Percentiles rank a stretch among this genome's conserved stretches.
Conservation (phyloP, 225 moss, liverwort and hornwort species). For the Bryum argenteum region DNA sequence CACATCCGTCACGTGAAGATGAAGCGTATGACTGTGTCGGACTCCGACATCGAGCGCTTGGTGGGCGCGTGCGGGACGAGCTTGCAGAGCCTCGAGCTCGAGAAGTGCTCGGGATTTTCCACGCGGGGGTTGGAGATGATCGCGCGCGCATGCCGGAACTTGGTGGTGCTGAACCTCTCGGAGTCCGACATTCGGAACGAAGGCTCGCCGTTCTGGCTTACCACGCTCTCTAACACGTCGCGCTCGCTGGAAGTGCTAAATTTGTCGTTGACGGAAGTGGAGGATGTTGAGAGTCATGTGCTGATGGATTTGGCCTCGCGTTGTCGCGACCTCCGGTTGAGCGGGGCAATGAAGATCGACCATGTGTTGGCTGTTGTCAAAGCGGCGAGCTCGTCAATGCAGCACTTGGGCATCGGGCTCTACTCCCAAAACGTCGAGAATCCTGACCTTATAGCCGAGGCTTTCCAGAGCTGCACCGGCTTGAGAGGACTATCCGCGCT, state of each 20-base stretch:
- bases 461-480: constrained; percentile 37
- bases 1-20: constrained; percentile 43
- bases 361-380: constrained; percentile 40
- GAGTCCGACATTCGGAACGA: constrained; percentile 36
- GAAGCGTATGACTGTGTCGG: constrained; percentile 56
- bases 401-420: constrained; percentile 55
- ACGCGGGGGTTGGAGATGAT: constrained; percentile 42
- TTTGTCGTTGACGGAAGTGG: constrained; percentile 47
- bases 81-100: constrained; percentile 49
- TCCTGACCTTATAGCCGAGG: constrained; percentile 56
- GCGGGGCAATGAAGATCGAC: constrained; percentile 41
- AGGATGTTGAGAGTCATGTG: constrained; percentile 42
- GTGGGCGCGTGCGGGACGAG: constrained; percentile 40
- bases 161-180: constrained; percentile 40
- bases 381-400: constrained; percentile 32
- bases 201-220: constrained; percentile 35
- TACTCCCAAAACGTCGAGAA: constrained; percentile 55
- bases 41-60: constrained; percentile 47
- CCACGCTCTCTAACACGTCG: constrained; percentile 40
- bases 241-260: constrained; percentile 48
- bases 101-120: constrained; percentile 60
- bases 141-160: constrained; percentile 39
- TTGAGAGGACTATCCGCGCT: constrained; percentile 45
- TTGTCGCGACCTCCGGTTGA: constrained; percentile 49
- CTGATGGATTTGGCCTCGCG: constrained; percentile 47